Evolutionary conservation across 2,329 filamentous ascomycete genomes (phyloP).

Genomic region (Plectosphaerella plurivora): DNA sequence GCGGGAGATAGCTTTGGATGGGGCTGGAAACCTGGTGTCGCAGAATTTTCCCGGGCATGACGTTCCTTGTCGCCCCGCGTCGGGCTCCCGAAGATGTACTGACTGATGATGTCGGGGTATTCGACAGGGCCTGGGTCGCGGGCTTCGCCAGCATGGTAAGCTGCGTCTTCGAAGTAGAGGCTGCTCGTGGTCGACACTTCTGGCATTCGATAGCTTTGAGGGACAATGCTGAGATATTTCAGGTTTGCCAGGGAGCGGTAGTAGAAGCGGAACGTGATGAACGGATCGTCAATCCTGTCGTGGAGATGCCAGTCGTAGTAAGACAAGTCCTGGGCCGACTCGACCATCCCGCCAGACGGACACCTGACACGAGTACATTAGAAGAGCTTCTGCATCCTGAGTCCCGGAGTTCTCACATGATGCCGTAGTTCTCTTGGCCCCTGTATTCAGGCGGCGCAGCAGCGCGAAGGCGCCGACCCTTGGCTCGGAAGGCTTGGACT

Average conservation of each 20-base stretch:
- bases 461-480: conserved; percentile 36
- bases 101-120: too few species aligned
- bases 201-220: conserved; percentile 10
- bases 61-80: conserved; percentile 5
- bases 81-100: not conserved
- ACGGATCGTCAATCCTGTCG: conserved; percentile 48
- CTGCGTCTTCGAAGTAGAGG: too few species aligned
- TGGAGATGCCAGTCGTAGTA: conserved; percentile 49
- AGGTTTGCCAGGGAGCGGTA: conserved; percentile 51
- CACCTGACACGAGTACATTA: conserved; percentile 29
- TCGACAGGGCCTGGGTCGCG: too few species aligned
- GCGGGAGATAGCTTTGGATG: conserved; percentile 22
- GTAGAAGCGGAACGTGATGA: conserved; percentile 50
- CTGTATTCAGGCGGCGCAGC: conserved; percentile 38
- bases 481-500: conserved; percentile 48
- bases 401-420: conserved; percentile 37
- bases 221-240: conserved; percentile 41
- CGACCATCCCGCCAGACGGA: conserved; percentile 47
- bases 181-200: too few species aligned
- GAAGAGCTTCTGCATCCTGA: not conserved
- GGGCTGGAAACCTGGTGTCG: conserved; percentile 16
- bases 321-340: conserved; percentile 42
- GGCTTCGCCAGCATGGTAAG: too few species aligned
- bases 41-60: conserved; percentile 1
- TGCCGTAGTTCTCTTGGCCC: conserved; percentile 44